Evolutionary conservation across 352 stramenopile species (phyloP), one percentile per base, ranked within the genome.

Genomic region (Elongisporangium senticosum): DNA sequence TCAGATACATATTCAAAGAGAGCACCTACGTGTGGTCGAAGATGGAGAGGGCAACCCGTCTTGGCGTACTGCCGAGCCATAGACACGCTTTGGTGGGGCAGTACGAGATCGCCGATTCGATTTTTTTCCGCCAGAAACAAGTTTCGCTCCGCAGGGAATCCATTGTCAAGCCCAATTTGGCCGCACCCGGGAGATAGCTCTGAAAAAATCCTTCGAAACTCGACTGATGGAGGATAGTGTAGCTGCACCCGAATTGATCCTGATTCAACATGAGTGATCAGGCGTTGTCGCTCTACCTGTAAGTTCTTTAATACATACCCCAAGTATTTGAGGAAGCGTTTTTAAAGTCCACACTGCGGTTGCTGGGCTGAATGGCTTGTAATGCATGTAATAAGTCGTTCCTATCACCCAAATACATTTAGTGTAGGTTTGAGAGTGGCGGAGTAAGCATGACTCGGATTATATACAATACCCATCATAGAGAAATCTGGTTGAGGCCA

Each of bases 41-140:
- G 62, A 54, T 67, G 82, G 21, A 72, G 57, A 17, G 80, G 80
- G 28, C 79, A 90, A 8, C 79, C 83, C 3, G 83, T 90, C 69
- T 90, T 90, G 53, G 79, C 81, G 62, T 81, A 93, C 55, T 93
- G 83, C 15, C 83, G 57, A 40, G 83, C 83, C 71, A 89, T 93
- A 14, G 77, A 80, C 19, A 83, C 64, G 56, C 77, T 90, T 53
- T 83, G 71, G 39, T 88, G 75, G 5, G 67, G 56, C 22, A 86
- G 61, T 11, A 93, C 80, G 22, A 87, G 61, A 50, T 88, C 79
- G 7, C 83, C 83, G 3, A 93, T 66, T 15, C 79, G 77, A 49
- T 75, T 75, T 55, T 90, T 93, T 59, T 90, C 80, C 5, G 52
- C 39, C 2, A 89, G 21, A 56, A 89, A 93, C 11, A 58, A 62